Conservation (phyloP, 116 monocot species). For the Iris pallida region DNA sequence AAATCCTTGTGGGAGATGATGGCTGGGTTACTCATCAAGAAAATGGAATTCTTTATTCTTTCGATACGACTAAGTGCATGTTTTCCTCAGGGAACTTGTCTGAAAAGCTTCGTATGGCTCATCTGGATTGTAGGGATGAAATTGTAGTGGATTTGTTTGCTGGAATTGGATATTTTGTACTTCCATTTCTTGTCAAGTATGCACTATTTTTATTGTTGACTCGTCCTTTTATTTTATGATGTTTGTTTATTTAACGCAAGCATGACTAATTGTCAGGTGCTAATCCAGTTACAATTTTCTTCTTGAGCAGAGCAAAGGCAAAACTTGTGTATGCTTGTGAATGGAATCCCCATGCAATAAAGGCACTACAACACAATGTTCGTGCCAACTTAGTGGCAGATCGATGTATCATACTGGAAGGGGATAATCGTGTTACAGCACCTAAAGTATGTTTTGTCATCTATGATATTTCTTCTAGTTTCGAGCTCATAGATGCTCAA, state of each 20-base stretch:
- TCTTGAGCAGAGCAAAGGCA: constrained; percentile 59
- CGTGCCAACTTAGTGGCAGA: constrained; percentile 67
- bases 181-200: constrained; percentile 94
- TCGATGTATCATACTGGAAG: constrained; percentile 76
- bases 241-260: neutral
- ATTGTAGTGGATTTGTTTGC: constrained; percentile 90
- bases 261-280: neutral
- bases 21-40: constrained; percentile 87
- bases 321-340: constrained; percentile 93
- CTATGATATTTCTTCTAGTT: neutral
- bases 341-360: constrained; percentile 87
- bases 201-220: neutral
- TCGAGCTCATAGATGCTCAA: neutral
- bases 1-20: constrained; percentile 73
- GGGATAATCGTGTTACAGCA: constrained; percentile 79
- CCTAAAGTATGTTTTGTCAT: constrained; percentile 56
- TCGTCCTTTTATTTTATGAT: neutral
- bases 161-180: constrained; percentile 94
- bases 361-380: constrained; percentile 65
- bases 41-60: constrained; percentile 85
- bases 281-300: neutral
- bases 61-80: constrained; percentile 95
- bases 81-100: constrained; percentile 89
- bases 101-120: constrained; percentile 84
- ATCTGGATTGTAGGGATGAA: constrained; percentile 65